A percentile compares a stretch with the other conserved stretches of the same genome.
phyloP scores from a whole-genome alignment of 2,329 filamentous ascomycete species.

The Aspergillus clavatus region DNA sequence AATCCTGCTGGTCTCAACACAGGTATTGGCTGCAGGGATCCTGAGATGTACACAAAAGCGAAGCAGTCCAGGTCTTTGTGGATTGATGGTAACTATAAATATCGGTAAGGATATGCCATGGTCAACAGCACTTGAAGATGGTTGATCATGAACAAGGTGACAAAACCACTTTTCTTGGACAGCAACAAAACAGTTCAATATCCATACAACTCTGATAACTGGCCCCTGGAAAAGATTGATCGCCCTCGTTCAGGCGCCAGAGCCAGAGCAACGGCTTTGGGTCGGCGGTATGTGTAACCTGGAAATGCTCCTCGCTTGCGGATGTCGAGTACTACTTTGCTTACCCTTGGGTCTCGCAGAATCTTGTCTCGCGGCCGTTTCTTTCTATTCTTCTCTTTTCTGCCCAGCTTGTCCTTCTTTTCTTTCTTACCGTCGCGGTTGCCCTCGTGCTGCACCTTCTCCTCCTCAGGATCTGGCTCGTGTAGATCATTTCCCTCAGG shows the following conservation, averaged over 20 bases:
- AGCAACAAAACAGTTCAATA: constrained; percentile 5
- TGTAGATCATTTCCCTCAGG: constrained; percentile 5
- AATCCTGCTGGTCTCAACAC: no score
- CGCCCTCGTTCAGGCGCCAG: constrained; percentile 33
- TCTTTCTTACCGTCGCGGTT: constrained; percentile 8
- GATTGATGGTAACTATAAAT: not conserved
- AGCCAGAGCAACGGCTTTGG: constrained; percentile 33
- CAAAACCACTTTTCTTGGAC: no score
- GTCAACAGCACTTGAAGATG: no score
- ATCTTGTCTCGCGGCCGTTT: constrained; percentile 82
- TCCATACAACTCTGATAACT: constrained; percentile 24
- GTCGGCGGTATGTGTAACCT: constrained; percentile 75
- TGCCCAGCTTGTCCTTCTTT: not conserved
- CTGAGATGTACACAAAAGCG: no score
- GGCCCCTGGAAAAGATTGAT: constrained; percentile 18
- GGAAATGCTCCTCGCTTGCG: constrained; percentile 80
- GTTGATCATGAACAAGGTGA: no score
- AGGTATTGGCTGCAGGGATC: no score
- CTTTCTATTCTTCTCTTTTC: constrained; percentile 57
- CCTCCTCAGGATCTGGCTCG: not conserved
- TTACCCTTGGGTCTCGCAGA: constrained; percentile 66
- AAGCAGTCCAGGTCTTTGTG: no score
- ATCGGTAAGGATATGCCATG: not conserved
- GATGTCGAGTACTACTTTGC: constrained; percentile 66
- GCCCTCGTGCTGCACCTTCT: not conserved